Conservation (phyloP, 345 rosid species). For the Jatropha curcas region DNA sequence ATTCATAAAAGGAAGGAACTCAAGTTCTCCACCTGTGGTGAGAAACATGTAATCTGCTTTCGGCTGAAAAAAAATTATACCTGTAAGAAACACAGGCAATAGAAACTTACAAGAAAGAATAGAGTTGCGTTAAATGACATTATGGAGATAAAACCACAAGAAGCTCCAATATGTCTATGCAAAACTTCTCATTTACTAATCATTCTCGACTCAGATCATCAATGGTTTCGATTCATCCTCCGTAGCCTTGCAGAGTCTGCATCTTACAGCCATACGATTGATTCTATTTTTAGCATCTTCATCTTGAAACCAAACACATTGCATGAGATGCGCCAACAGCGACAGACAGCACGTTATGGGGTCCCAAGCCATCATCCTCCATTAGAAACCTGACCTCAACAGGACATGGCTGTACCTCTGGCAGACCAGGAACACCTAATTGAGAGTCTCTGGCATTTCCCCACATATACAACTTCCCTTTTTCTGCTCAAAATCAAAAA, state of each 20-base stretch:
- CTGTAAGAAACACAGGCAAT: too few species aligned
- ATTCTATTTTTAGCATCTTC: constrained; percentile 22
- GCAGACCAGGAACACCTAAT: constrained; percentile 83
- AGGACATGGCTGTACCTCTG: constrained; percentile 62
- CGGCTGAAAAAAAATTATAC: too few species aligned
- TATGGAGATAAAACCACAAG: too few species aligned
- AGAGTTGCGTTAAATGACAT: too few species aligned
- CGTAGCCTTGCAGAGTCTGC: neutral
- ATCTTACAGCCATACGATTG: neutral
- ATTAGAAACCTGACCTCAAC: constrained; percentile 68
- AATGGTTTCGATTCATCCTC: neutral
- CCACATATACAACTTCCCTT: constrained; percentile 88
- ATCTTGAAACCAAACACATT: constrained; percentile 70
- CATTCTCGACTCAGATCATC: neutral
- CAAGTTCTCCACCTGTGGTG: too few species aligned
- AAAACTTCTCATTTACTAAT: neutral
- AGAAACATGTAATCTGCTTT: too few species aligned
- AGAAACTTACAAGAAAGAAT: too few species aligned
- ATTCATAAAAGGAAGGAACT: too few species aligned
- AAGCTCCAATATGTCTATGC: neutral
- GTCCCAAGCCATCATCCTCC: constrained; percentile 63
- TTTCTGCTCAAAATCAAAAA: constrained; percentile 42
- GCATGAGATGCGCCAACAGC: constrained; percentile 91
- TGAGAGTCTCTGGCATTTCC: constrained; percentile 91
- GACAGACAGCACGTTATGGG: constrained; percentile 61